phyloP scores from a whole-genome alignment of 306 rosid genomes.

The Psophocarpus tetragonolobus region DNA sequence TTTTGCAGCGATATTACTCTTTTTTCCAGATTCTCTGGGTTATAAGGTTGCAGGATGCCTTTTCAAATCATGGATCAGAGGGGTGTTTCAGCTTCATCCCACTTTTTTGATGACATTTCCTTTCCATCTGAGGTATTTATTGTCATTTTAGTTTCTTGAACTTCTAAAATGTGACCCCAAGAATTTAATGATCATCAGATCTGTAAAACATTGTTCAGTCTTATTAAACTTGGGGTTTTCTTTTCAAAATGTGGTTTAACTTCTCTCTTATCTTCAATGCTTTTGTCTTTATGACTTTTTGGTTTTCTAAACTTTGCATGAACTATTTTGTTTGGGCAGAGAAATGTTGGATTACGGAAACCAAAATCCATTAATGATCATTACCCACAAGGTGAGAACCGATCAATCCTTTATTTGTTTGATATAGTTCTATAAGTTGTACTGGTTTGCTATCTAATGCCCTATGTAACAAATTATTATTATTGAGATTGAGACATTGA shows the following conservation, averaged over 20 bases:
- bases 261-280: not conserved
- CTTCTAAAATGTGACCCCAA: not conserved
- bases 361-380: constrained; percentile 47
- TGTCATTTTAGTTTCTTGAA: not conserved
- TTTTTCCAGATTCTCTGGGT: constrained; percentile 34
- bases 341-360: constrained; percentile 51
- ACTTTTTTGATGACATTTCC: constrained; percentile 52
- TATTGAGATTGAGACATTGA: not conserved
- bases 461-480: not conserved
- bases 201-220: not conserved
- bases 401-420: not conserved
- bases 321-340: constrained; percentile 48
- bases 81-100: constrained; percentile 58
- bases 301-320: constrained; percentile 32
- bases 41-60: constrained; percentile 57
- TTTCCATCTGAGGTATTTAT: constrained; percentile 55
- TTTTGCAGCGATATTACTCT: constrained; percentile 12
- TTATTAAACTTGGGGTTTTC: not conserved
- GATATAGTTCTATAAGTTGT: not conserved
- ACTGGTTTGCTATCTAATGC: not conserved
- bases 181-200: constrained; percentile 22
- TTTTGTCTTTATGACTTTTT: constrained; percentile 17
- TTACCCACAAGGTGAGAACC: constrained; percentile 51
- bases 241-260: not conserved
- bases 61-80: constrained; percentile 65